Percentiles rank a stretch among this genome's conserved stretches.
These are phyloP conservation scores for Penicillium expansum DNA, from an alignment of 2,329 filamentous ascomycete genomes.

Conservation along the genomic window DNA sequence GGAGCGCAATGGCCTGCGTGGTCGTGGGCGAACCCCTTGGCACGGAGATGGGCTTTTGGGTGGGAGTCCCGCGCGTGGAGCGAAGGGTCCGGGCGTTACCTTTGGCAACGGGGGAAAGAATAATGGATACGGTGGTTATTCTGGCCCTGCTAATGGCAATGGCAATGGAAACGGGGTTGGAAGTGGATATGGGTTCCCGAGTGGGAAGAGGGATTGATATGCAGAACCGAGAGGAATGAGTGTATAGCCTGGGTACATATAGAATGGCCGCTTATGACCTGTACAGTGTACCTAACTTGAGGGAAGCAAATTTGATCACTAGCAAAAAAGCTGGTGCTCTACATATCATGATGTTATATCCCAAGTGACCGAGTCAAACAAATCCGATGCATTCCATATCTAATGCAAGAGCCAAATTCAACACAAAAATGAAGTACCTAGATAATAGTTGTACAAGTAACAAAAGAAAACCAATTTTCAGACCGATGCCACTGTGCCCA, in stretches of 20 bases:
- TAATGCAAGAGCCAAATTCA: constrained; percentile 18
- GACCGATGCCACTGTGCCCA: constrained; percentile 8
- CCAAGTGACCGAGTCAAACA: constrained; percentile 10
- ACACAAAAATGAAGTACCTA: constrained; percentile 13
- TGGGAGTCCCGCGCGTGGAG: constrained; percentile 41
- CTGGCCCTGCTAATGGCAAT: constrained; percentile 37
- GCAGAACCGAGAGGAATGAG: not conserved
- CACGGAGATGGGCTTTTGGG: constrained; percentile 50
- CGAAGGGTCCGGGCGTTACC: constrained; percentile 51
- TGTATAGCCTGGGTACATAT: constrained; percentile 10
- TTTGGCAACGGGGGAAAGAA: constrained; percentile 54
- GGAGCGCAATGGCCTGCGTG: constrained; percentile 31
- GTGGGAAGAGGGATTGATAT: constrained; percentile 44
- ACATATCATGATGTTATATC: constrained; percentile 1
- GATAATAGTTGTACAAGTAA: constrained; percentile 21
- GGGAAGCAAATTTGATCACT: not conserved
- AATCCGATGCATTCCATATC: constrained; percentile 24
- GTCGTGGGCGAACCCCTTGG: constrained; percentile 27
- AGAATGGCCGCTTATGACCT: not conserved
- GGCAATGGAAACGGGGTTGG: constrained; percentile 16
- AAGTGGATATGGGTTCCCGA: constrained; percentile 38
- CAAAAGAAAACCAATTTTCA: constrained; percentile 11
- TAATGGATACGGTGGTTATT: constrained; percentile 58
- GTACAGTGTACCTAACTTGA: constrained; percentile 12
- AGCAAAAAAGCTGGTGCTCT: not conserved